phyloP scores from a whole-genome alignment of 495 filamentous ascomycete species.

The Penicillium manginii region DNA sequence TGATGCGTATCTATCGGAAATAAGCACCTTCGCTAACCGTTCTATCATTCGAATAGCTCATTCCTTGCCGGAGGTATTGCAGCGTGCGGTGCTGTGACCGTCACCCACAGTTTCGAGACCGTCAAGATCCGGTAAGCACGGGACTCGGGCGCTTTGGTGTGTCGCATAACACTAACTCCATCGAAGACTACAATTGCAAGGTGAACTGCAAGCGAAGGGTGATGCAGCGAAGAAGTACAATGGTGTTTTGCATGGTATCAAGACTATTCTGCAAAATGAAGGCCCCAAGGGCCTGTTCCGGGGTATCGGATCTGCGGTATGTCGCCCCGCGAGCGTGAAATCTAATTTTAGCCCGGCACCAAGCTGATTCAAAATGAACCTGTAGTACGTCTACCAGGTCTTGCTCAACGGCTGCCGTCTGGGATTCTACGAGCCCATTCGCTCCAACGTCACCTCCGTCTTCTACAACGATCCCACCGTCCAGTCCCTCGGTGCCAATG shows the following conservation, averaged over 20 bases:
- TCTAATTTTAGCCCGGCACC: background rate
- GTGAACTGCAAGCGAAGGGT: slow-evolving; percentile 86
- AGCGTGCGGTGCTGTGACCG: slow-evolving; percentile 95
- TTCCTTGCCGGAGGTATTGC: slow-evolving; percentile 97
- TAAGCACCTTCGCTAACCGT: slow-evolving; percentile 17
- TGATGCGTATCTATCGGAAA: background rate
- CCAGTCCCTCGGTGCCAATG: slow-evolving; percentile 87
- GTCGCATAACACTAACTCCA: background rate
- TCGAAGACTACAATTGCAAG: slow-evolving; percentile 86
- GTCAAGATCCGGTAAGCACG: slow-evolving; percentile 87
- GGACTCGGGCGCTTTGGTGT: background rate
- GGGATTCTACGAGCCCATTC: slow-evolving; percentile 97
- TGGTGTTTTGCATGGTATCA: slow-evolving; percentile 90
- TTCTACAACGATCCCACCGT: slow-evolving; percentile 71
- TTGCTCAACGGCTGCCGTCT: slow-evolving; percentile 94
- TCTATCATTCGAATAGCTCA: slow-evolving; percentile 41
- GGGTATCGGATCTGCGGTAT: slow-evolving; percentile 83
- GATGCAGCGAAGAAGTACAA: slow-evolving; percentile 85
- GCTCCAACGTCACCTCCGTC: slow-evolving; percentile 63
- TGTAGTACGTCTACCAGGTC: slow-evolving; percentile 92
- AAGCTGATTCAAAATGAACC: slow-evolving; percentile 11
- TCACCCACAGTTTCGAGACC: slow-evolving; percentile 97
- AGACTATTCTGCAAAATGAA: slow-evolving; percentile 90
- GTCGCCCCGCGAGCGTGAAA: slow-evolving; percentile 17
- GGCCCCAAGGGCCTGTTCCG: slow-evolving; percentile 84